These are phyloP conservation scores for Oxytropis ochrocephala DNA, from an alignment of 306 rosid species.

Conservation along the genomic window DNA sequence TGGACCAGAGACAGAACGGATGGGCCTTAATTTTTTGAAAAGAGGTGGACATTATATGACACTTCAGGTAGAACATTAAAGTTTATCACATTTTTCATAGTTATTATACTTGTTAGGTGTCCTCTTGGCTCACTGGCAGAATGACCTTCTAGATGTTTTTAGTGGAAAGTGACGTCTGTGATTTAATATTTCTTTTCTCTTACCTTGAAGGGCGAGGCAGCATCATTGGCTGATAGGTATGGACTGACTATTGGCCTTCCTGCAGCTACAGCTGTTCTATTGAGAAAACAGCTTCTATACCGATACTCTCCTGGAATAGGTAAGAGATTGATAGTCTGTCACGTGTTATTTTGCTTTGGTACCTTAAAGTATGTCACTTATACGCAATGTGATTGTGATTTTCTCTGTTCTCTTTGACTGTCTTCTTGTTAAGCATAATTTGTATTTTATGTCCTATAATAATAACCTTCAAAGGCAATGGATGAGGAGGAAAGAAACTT, in stretches of 20 bases:
- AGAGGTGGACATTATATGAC: constrained; percentile 98
- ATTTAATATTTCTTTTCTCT: constrained; percentile 20
- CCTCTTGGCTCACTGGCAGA: neutral
- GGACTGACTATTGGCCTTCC: constrained; percentile 81
- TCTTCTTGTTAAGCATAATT: neutral
- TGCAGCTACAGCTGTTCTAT: constrained; percentile 38
- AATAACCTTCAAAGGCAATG: too few species aligned
- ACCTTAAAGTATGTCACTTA: neutral
- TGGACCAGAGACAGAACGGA: constrained; percentile 65
- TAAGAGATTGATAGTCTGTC: constrained; percentile 22
- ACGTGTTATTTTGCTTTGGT: constrained; percentile 3
- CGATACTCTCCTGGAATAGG: constrained; percentile 75
- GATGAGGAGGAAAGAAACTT: neutral
- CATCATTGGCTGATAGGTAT: constrained; percentile 65
- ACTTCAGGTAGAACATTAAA: constrained; percentile 68
- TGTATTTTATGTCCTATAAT: neutral
- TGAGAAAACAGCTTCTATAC: constrained; percentile 62
- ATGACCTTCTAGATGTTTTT: neutral
- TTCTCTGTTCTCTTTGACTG: neutral
- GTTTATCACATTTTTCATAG: constrained; percentile 14
- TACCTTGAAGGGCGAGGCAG: constrained; percentile 77
- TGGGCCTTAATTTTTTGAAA: constrained; percentile 64
- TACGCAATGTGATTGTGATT: neutral
- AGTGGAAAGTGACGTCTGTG: neutral
- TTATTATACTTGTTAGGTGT: neutral